These are phyloP conservation scores for Alternaria postmessia DNA, from an alignment of 2,329 filamentous ascomycete genomes.

Conservation along the genomic window DNA sequence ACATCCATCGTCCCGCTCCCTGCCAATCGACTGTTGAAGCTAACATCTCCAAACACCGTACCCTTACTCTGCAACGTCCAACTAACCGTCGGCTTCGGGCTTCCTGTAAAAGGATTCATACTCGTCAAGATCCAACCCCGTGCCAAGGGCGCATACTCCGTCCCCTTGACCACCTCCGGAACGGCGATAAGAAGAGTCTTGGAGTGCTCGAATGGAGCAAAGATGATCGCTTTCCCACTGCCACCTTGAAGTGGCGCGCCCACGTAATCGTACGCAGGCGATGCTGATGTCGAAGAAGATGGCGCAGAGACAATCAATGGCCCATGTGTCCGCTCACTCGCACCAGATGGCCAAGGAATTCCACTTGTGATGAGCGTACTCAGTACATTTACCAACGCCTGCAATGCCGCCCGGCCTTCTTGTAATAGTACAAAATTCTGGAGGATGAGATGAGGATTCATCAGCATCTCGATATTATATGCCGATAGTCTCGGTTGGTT, in stretches of 20 bases:
- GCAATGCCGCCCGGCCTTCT: constrained; percentile 28
- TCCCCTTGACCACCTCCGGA: constrained; percentile 34
- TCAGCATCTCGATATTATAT: constrained; percentile 34
- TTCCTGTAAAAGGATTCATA: constrained; percentile 35
- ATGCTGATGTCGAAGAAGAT: constrained; percentile 10
- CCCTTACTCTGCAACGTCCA: constrained; percentile 54
- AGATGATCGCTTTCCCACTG: constrained; percentile 42
- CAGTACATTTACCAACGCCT: constrained; percentile 30
- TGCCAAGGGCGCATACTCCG: constrained; percentile 30
- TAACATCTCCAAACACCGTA: constrained; percentile 50
- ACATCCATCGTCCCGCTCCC: constrained; percentile 17
- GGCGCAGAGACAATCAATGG: constrained; percentile 39
- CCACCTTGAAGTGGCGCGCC: not conserved
- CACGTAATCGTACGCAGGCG: constrained; percentile 1
- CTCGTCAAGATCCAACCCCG: constrained; percentile 52
- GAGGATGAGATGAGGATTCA: constrained; percentile 47
- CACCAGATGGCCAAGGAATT: constrained; percentile 44
- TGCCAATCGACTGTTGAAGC: constrained; percentile 28
- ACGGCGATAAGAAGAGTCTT: constrained; percentile 44
- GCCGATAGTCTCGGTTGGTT: constrained; percentile 17
- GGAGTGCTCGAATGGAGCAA: constrained; percentile 44
- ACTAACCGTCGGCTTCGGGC: constrained; percentile 32
- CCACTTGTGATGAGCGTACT: constrained; percentile 37
- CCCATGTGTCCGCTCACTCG: constrained; percentile 41
- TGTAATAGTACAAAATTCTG: constrained; percentile 47